These are phyloP conservation scores for Elongisporangium undulatum DNA, from an alignment of 352 stramenopile species.

Conservation along the genomic window DNA sequence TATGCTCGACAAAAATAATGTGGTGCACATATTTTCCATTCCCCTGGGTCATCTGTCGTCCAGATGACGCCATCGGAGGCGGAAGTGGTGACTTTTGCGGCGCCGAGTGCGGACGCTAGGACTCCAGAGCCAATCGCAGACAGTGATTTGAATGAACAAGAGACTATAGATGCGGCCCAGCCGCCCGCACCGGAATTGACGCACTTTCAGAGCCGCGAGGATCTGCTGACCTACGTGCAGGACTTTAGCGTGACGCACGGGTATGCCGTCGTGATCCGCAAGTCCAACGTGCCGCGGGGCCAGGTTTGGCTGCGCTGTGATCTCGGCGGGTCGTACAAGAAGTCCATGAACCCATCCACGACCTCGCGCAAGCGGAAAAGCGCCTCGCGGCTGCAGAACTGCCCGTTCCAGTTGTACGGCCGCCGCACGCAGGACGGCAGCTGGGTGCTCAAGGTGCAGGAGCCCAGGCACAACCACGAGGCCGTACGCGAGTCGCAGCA, in stretches of 20 bases:
- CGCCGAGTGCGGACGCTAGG: too few relatives aligned
- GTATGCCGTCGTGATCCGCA: conserved; percentile 41
- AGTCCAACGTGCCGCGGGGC: conserved; percentile 39
- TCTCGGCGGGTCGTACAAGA: conserved; percentile 22
- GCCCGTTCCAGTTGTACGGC: conserved; percentile 38
- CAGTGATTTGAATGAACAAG: too few relatives aligned
- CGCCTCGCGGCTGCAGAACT: conserved; percentile 26
- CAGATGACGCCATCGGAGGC: too few relatives aligned
- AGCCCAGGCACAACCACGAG: conserved; percentile 30
- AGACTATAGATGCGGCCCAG: too few relatives aligned
- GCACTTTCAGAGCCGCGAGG: conserved; percentile 29
- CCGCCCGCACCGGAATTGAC: conserved; percentile 5
- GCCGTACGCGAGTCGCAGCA: conserved; percentile 13
- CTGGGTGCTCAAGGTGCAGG: conserved; percentile 31
- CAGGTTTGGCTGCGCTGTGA: conserved; percentile 48
- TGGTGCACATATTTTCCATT: too few relatives aligned
- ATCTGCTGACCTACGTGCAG: conserved; percentile 32
- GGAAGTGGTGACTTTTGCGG: too few relatives aligned
- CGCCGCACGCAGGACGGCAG: conserved; percentile 17
- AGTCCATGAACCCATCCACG: neutral
- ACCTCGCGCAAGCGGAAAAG: conserved; percentile 25
- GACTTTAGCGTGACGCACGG: conserved; percentile 28
- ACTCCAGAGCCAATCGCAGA: too few relatives aligned
- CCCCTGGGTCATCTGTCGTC: too few relatives aligned
- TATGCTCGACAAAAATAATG: too few relatives aligned